Evolutionary conservation across 352 stramenopile genomes (phyloP).

Genomic region (Globisporangium paroecandrum): DNA sequence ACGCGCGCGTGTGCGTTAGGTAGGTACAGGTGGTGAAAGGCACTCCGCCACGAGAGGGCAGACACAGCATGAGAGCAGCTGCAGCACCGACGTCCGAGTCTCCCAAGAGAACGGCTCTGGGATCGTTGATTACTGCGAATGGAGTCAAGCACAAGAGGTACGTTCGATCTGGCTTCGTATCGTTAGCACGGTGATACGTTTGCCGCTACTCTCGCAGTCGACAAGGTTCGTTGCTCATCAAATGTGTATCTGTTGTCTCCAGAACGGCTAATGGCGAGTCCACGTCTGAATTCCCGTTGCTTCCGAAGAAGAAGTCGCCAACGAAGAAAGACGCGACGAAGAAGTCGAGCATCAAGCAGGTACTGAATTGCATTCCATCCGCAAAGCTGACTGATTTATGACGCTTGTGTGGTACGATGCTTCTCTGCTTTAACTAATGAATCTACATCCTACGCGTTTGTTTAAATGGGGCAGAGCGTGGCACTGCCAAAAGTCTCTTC

Average conservation of each 20-base stretch:
- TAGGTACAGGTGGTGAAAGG: not conserved
- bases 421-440: not conserved
- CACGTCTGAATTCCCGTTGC: slow-evolving; percentile 6
- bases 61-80: slow-evolving; percentile 9
- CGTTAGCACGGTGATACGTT: not conserved
- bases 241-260: not conserved
- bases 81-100: slow-evolving; percentile 1
- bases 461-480: slow-evolving; percentile 10
- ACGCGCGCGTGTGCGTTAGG: not conserved
- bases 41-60: not conserved
- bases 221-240: not conserved
- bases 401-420: not conserved
- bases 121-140: not conserved
- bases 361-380: not conserved
- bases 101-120: not conserved
- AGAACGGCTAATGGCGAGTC: not conserved
- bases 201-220: not conserved
- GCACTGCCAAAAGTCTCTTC: slow-evolving; percentile 42
- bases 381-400: not conserved
- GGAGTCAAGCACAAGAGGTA: slow-evolving; percentile 8
- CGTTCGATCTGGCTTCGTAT: not conserved
- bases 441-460: not conserved
- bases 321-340: slow-evolving; percentile 16
- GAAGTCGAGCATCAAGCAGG: slow-evolving; percentile 4
- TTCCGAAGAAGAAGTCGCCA: slow-evolving; percentile 12